Evolutionary conservation across 495 filamentous ascomycete species (phyloP).

Genomic region (Aspergillus sparsus): DNA sequence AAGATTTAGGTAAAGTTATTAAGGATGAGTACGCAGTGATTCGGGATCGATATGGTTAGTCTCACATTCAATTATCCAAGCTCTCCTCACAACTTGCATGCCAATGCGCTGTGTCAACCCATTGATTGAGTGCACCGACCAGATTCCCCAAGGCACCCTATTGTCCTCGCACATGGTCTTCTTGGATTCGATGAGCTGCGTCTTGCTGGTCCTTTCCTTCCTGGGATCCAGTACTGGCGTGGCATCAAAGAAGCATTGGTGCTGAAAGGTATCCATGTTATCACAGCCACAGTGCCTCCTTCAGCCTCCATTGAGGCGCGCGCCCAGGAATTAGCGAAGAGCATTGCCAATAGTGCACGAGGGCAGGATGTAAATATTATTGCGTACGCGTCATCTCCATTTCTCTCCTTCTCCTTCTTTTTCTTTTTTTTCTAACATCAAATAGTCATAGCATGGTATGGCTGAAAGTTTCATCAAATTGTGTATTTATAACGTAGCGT

Average conservation of each 20-base stretch:
- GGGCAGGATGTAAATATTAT: conserved; percentile 86
- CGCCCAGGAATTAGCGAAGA: conserved; percentile 63
- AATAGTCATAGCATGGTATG: conserved; percentile 73
- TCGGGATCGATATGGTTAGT: conserved; percentile 67
- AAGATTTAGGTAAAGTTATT: conserved; percentile 67
- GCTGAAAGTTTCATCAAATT: not conserved
- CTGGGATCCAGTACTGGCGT: conserved; percentile 86
- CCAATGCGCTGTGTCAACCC: not conserved
- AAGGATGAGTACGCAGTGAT: conserved; percentile 75
- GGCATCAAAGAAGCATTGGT: conserved; percentile 79
- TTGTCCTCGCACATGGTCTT: conserved; percentile 87
- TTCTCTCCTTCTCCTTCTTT: not conserved
- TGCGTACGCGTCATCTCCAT: conserved; percentile 57
- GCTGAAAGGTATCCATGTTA: conserved; percentile 73
- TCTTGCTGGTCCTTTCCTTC: conserved; percentile 68
- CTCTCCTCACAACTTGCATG: not conserved
- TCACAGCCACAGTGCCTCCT: conserved; percentile 77
- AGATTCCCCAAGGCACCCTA: conserved; percentile 67
- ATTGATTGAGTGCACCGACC: not conserved
- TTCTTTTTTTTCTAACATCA: conserved; percentile 17
- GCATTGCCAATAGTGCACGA: conserved; percentile 63
- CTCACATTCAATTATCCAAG: not conserved
- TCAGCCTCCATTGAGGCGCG: conserved; percentile 77
- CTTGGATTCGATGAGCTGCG: conserved; percentile 86
- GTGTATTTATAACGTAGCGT: conserved; percentile 11